Conservation (phyloP, 2,329 filamentous ascomycete species). For the Pyrenophora graminea region DNA sequence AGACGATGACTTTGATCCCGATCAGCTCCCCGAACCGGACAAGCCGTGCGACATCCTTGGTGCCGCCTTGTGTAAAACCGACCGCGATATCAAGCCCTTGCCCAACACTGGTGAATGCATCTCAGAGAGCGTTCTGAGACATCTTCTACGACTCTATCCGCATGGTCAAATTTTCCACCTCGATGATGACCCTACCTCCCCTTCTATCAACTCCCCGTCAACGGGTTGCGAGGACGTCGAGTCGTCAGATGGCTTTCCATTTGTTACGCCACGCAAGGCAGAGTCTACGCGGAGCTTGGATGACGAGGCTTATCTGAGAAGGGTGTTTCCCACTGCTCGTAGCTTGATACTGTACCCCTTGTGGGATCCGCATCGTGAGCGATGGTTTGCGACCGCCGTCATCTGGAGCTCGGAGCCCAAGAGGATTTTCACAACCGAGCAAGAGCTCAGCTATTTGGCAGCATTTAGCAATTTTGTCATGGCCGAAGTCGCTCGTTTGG, state of each 20-base stretch:
- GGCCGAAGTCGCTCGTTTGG: conserved; percentile 45
- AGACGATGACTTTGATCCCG: conserved; percentile 41
- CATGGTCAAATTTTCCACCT: conserved; percentile 48
- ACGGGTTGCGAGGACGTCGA: conserved; percentile 20
- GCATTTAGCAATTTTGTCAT: conserved; percentile 48
- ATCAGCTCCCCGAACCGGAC: conserved; percentile 37
- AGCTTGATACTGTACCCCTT: conserved; percentile 47
- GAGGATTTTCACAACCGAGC: conserved; percentile 45
- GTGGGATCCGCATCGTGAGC: conserved; percentile 46
- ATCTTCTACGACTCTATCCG: conserved; percentile 41
- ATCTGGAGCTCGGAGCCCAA: conserved; percentile 46
- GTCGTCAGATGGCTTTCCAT: conserved; percentile 28
- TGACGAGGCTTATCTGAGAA: conserved; percentile 41
- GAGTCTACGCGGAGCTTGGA: conserved; percentile 39
- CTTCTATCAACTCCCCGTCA: conserved; percentile 24
- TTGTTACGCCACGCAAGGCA: conserved; percentile 29
- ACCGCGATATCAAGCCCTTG: conserved; percentile 11
- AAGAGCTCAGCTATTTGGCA: conserved; percentile 45
- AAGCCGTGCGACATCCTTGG: conserved; percentile 42
- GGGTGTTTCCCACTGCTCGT: conserved; percentile 43
- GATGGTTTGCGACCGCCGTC: conserved; percentile 46
- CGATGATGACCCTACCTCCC: conserved; percentile 29
- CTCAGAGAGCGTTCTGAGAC: conserved; percentile 39
- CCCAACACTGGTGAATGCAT: conserved; percentile 29
- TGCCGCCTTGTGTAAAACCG: conserved; percentile 28